phyloP scores from a whole-genome alignment of 192 early-diverging fungal genomes.

The Entomortierella chlamydospora region DNA sequence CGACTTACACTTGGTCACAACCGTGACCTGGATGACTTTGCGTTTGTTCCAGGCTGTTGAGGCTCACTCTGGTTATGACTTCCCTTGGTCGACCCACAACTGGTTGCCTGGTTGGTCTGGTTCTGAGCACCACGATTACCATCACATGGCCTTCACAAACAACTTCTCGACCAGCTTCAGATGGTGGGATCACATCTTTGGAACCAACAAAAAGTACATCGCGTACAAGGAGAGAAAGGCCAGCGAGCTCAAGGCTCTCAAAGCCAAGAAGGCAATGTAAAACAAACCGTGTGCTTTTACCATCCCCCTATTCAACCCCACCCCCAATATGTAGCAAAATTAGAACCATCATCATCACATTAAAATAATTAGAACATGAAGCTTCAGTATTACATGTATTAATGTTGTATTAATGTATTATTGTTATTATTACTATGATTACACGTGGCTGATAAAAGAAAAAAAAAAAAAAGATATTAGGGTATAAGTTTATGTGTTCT shows the following conservation, averaged over 20 bases:
- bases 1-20: slow-evolving; percentile 86
- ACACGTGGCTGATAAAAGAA: too few species aligned
- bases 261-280: slow-evolving; percentile 50
- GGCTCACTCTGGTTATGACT: slow-evolving; percentile 95
- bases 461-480: not conserved
- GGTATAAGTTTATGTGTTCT: not conserved
- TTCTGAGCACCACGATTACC: slow-evolving; percentile 94
- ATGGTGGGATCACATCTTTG: slow-evolving; percentile 91
- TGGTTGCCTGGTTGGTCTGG: slow-evolving; percentile 91
- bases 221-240: slow-evolving; percentile 65
- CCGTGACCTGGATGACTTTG: slow-evolving; percentile 86
- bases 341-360: not conserved
- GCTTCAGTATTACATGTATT: too few species aligned
- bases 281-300: not conserved
- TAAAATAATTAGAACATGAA: slow-evolving; percentile 5
- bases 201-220: slow-evolving; percentile 85
- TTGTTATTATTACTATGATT: too few species aligned
- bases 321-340: too few species aligned
- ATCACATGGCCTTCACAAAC: slow-evolving; percentile 85
- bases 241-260: slow-evolving; percentile 22
- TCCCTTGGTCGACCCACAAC: slow-evolving; percentile 93
- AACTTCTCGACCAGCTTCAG: slow-evolving; percentile 89
- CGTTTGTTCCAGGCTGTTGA: slow-evolving; percentile 87
- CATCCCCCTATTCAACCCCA: not conserved
- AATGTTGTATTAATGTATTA: too few species aligned